A percentile compares a stretch with the other conserved stretches of the same genome.
phyloP scores from a whole-genome alignment of 1,284 basidiomycete species.

The Thelephora terrestris region DNA sequence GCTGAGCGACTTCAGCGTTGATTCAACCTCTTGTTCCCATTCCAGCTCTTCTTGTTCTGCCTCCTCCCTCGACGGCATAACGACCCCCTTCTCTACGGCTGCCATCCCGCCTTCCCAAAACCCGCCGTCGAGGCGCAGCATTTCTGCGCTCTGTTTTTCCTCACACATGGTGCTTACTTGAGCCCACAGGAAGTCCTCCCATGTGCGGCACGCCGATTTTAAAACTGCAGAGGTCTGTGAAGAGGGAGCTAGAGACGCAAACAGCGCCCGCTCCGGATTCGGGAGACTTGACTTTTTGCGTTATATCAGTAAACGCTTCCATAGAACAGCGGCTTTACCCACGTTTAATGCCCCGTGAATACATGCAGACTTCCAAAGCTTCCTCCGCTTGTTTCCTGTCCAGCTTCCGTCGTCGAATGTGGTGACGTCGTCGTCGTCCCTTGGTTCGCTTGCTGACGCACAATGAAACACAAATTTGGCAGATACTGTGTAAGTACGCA shows the following conservation, averaged over 20 bases:
- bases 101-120: slow-evolving; percentile 54
- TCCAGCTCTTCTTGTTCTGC: slow-evolving; percentile 38
- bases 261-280: slow-evolving; percentile 72
- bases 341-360: slow-evolving; percentile 72
- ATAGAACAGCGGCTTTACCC: slow-evolving; percentile 15
- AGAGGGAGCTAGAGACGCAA: slow-evolving; percentile 80
- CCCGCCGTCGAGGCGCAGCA: slow-evolving; percentile 41
- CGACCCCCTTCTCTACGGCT: slow-evolving; percentile 20
- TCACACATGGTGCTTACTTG: slow-evolving; percentile 82
- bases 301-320: slow-evolving; percentile 1
- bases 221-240: slow-evolving; percentile 69
- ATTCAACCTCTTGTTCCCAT: slow-evolving; percentile 52
- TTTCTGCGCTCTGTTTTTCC: slow-evolving; percentile 59
- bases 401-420: slow-evolving; percentile 35
- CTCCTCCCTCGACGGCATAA: not conserved
- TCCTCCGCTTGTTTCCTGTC: slow-evolving; percentile 65
- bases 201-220: slow-evolving; percentile 72
- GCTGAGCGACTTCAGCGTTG: slow-evolving; percentile 42
- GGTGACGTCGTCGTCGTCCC: slow-evolving; percentile 42
- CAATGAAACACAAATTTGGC: not conserved
- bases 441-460: slow-evolving; percentile 35
- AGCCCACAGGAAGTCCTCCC: slow-evolving; percentile 96
- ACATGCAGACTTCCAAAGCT: slow-evolving; percentile 82
- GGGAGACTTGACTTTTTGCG: slow-evolving; percentile 50
- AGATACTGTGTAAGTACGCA: slow-evolving; percentile 21